Evolutionary conservation across 768 basidiomycete species (phyloP).

Genomic region (Boletus coccyginus): DNA sequence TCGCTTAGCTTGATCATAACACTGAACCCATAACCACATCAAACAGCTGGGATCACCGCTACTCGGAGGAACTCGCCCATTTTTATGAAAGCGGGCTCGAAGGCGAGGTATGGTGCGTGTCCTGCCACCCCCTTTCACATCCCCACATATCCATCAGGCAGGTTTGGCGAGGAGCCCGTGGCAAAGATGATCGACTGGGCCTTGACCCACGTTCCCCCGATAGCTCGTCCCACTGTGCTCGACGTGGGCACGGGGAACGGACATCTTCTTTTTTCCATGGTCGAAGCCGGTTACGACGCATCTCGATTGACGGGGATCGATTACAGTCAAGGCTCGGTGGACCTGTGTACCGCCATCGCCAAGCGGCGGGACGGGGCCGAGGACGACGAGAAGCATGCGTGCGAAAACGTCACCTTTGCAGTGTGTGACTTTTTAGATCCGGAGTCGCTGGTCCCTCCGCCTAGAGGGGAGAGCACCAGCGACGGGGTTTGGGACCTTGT

Average conservation of each 20-base stretch:
- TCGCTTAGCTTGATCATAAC: background rate
- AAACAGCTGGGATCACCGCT: constrained; percentile 74
- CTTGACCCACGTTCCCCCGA: constrained; percentile 49
- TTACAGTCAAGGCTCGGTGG: constrained; percentile 71
- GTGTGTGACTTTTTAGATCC: constrained; percentile 65
- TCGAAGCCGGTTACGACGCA: constrained; percentile 61
- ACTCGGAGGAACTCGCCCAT: constrained; percentile 65
- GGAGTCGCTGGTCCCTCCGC: constrained; percentile 38
- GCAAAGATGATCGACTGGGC: constrained; percentile 82
- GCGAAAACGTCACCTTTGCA: constrained; percentile 44
- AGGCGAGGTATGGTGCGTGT: constrained; percentile 75
- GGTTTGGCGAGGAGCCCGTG: constrained; percentile 78
- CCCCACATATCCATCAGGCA: constrained; percentile 25
- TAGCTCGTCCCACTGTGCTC: constrained; percentile 49
- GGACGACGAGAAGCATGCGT: background rate
- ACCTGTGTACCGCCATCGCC: constrained; percentile 59
- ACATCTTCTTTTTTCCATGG: constrained; percentile 66
- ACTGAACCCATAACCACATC: background rate
- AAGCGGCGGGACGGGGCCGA: constrained; percentile 30
- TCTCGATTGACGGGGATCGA: constrained; percentile 63
- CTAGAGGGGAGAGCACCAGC: background rate
- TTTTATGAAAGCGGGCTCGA: constrained; percentile 80
- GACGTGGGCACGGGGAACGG: constrained; percentile 86
- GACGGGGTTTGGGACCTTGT: constrained; percentile 62
- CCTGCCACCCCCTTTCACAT: background rate